Base-by-base conservation (phyloP, 371 early-diverging fungal species). In the Choanephora cucurbitarum region DNA sequence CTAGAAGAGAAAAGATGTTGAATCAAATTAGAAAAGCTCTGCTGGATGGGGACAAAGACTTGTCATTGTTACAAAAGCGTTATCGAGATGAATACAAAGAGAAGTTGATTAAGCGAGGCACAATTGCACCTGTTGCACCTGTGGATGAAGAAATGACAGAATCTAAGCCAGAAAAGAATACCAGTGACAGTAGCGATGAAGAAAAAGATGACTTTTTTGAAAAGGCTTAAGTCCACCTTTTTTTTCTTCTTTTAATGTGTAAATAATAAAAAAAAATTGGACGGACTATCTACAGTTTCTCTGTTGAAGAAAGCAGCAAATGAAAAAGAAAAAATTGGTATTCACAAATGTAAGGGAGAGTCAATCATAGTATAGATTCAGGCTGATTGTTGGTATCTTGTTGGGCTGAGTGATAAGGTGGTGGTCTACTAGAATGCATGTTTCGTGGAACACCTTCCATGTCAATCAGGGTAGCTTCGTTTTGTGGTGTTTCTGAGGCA, bases 71-170 rank as follows among this genome's bases (percentile, higher is more conserved):
- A 19, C 41, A 49, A 3, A 66, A 69, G 49, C 47, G 44, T 21
- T 72, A 76, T 51, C 63, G 76, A n/a, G 44, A 64, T n/a, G 41
- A 55, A 40, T 70, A 69, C 31, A 67, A 66, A 44, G 49, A 72
- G 14, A 56, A 61, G 31, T 32, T 76, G 34, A 62, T 72, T n/a
- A 52, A 62, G 32, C 33, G 28, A 13, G 67, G 67, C 3, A 17
- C 42, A 17, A 58, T 73, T 4, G 43, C 53, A 41, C 63, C 56
- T 21, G 57, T 48, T 6, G 51, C 61, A 28, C 57, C 59, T 14
- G 51, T 61, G 8, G 67, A 62, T 45, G 60, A 57, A 19, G 66
- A 54, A 10, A 49, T 50, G 2, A 47, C 52, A 4, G 17, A 45
- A 41, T 32, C 22, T 17, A 28, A 14, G 37, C 37, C 37, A 37